Evolutionary conservation across 345 rosid species (phyloP), one percentile per base, ranked within the genome.

Genomic region (Eucalyptus curtisii): DNA sequence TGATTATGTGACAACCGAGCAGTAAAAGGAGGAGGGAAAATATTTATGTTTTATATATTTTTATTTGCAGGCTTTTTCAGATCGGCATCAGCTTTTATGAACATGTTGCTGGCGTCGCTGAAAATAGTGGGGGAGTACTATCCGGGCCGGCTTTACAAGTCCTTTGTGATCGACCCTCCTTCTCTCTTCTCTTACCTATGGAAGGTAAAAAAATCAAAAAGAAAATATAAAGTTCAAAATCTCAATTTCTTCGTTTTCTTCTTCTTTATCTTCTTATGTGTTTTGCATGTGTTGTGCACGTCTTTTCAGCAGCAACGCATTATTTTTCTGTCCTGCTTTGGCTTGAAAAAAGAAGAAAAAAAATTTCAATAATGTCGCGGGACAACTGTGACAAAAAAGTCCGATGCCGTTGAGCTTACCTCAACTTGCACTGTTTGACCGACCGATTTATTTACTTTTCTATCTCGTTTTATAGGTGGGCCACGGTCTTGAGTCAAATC

Each of bases 141-240:
- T 66, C 99, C 99, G 2, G 94, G 96, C 87, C 94, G 96, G 86
- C 99, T 98, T 92, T 90, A 91, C 94, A 93, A 92, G 89, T 94
- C 96, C 88, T 97, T 98, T 89, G 94, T 97, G 90, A 97, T 98
- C 90, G 99, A 98, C 91, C 97, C 99, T n/a, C 98, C 99, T 57
- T 95, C 99, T 4, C 94, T 98, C 45, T 98, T 98, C 91, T 93
- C 99, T 88, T 97, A 94, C 81, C 86, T 98, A 6, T 98, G 99
- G 99, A 98, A 98, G 99, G 99, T 97, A 91, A 90, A 90, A 88
- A 79, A 27, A n/a, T 1, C 4, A 33, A 71, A 71, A 48, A 31
- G 7, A 7, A 30, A 5, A 42, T 27, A 42, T 24, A 2, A 22
- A 59, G 31, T 42, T 42, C 20, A 61, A 37, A 37, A 59, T 12